These are phyloP conservation scores for Ganoderma leucocontextum DNA, from an alignment of 1,284 basidiomycete species.

Conservation along the genomic window DNA sequence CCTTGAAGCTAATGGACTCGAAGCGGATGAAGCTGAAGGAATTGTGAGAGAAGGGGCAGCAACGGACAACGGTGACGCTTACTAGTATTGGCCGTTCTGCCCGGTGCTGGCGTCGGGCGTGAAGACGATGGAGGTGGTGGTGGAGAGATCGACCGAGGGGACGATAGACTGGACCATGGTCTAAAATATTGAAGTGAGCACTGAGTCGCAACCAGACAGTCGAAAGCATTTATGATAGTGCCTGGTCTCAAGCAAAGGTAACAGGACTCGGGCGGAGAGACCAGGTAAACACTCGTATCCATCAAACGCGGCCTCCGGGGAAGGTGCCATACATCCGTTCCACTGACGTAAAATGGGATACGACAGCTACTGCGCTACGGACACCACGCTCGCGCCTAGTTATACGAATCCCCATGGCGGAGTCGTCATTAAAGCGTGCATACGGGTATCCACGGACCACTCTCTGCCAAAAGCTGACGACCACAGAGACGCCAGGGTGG, in stretches of 20 bases:
- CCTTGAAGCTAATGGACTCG: conserved; percentile 63
- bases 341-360: neutral
- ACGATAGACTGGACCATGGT: conserved; percentile 73
- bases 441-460: neutral
- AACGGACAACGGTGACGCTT: conserved; percentile 34
- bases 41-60: neutral
- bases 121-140: conserved; percentile 59
- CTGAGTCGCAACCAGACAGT: neutral
- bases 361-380: neutral
- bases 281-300: too few species aligned
- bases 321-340: neutral
- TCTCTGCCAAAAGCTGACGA: neutral
- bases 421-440: neutral
- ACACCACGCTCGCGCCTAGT: neutral
- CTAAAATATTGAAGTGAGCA: conserved; percentile 44
- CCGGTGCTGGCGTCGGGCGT: conserved; percentile 71
- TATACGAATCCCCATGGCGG: neutral
- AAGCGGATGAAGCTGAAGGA: conserved; percentile 74
- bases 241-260: neutral
- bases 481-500: neutral
- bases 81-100: conserved; percentile 68
- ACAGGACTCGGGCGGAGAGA: neutral
- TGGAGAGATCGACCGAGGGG: conserved; percentile 67
- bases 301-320: neutral
- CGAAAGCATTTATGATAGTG: neutral